phyloP scores from a whole-genome alignment of 805 yeast genomes.

The Ogataea naganishii region DNA sequence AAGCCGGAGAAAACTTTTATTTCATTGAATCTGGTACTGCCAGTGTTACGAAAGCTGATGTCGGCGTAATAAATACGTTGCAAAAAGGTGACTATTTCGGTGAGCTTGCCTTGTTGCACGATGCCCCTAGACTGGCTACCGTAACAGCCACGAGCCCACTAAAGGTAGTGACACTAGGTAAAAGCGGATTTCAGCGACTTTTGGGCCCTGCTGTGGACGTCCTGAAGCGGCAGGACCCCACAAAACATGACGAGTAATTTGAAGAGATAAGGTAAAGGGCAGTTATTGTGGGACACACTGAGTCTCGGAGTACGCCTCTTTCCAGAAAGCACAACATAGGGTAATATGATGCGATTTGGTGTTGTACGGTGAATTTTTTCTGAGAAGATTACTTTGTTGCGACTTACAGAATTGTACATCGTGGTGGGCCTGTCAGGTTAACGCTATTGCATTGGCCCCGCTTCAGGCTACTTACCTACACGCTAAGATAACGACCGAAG shows the following conservation, averaged over 20 bases:
- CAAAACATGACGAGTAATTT: slow-evolving; percentile 22
- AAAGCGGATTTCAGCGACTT: slow-evolving; percentile 87
- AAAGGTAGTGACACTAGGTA: slow-evolving; percentile 86
- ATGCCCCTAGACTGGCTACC: slow-evolving; percentile 90
- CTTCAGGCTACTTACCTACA: too few species aligned
- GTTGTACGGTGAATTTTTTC: too few species aligned
- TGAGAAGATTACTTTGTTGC: too few species aligned
- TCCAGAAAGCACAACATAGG: too few species aligned
- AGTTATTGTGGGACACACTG: too few species aligned
- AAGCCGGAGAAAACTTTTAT: slow-evolving; percentile 67
- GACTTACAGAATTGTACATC: too few species aligned
- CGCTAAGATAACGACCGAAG: too few species aligned
- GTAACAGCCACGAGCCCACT: slow-evolving; percentile 68
- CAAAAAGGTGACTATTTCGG: slow-evolving; percentile 91
- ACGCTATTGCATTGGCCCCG: too few species aligned
- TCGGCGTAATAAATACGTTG: slow-evolving; percentile 53
- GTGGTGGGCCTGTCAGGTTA: too few species aligned
- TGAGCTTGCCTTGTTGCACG: slow-evolving; percentile 87
- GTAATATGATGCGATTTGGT: too few species aligned
- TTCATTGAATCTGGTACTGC: slow-evolving; percentile 78
- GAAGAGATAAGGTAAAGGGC: too few species aligned
- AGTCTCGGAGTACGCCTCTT: too few species aligned
- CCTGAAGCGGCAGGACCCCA: slow-evolving; percentile 80
- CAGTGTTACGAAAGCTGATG: slow-evolving; percentile 50
- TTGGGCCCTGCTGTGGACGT: slow-evolving; percentile 93